Conservation (phyloP, 345 rosid species). For the Viola odorata region DNA sequence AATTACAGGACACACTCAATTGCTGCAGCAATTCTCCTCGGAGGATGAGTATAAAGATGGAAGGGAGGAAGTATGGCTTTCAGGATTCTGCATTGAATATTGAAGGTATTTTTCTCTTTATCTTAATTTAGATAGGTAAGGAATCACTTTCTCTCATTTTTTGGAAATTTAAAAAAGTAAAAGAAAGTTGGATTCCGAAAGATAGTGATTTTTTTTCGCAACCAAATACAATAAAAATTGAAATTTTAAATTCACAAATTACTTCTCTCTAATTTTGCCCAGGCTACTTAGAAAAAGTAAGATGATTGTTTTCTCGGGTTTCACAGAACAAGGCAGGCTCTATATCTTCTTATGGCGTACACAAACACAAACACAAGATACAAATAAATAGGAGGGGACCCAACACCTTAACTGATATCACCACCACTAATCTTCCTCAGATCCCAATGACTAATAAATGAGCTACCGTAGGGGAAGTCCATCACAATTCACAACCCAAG, state of each 20-base stretch:
- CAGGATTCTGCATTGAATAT: neutral
- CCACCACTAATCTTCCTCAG: constrained; percentile 10
- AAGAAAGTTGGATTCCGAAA: too few relatives aligned
- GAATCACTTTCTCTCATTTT: too few relatives aligned
- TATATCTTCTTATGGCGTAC: constrained; percentile 17
- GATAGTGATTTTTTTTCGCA: too few relatives aligned
- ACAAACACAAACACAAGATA: constrained; percentile 25
- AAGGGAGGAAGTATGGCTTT: neutral
- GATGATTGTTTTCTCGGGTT: constrained; percentile 22
- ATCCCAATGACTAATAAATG: constrained; percentile 15
- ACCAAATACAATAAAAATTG: too few relatives aligned
- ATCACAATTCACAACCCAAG: constrained; percentile 31
- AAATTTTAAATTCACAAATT: too few relatives aligned
- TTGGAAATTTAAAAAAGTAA: too few relatives aligned
- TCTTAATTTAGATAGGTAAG: neutral
- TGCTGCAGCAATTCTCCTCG: neutral
- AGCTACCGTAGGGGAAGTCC: constrained; percentile 9
- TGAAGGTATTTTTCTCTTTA: neutral
- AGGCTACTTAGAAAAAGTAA: too few relatives aligned
- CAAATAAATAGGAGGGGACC: constrained; percentile 18
- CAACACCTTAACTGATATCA: constrained; percentile 8
- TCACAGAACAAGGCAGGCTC: constrained; percentile 32
- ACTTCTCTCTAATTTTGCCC: too few relatives aligned
- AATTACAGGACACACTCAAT: neutral
- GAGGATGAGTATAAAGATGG: neutral